These are phyloP conservation scores for Botryotinia narcissicola DNA, from an alignment of 2,329 filamentous ascomycete species.

Conservation along the genomic window DNA sequence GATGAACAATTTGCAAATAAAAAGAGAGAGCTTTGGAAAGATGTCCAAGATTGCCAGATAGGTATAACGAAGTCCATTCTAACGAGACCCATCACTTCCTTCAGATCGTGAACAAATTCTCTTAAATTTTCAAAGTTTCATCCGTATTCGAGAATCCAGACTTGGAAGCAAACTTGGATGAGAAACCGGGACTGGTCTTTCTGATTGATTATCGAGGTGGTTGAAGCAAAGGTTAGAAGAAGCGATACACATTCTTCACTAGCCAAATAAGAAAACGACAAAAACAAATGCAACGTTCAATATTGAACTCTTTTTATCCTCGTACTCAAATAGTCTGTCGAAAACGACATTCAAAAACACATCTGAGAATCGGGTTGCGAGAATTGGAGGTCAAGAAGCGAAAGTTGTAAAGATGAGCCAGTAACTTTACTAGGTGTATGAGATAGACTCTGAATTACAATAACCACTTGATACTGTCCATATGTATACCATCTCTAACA, in stretches of 20 bases:
- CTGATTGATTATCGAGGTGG: background rate
- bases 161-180: background rate
- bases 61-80: too few species aligned
- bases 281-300: background rate
- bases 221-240: background rate
- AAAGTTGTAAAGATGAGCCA: background rate
- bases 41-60: too few species aligned
- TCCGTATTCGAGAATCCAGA: background rate
- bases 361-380: accelerated
- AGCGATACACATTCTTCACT: background rate
- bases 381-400: background rate
- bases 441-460: background rate
- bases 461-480: background rate
- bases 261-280: background rate
- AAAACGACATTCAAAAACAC: accelerated
- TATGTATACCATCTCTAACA: background rate
- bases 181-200: background rate
- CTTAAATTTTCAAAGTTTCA: background rate
- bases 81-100: too few species aligned
- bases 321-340: background rate
- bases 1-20: too few species aligned
- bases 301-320: background rate
- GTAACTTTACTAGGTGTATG: background rate
- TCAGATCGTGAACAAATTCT: background rate
- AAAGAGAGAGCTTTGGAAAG: too few species aligned